A percentile compares a stretch with the other conserved stretches of the same genome.
Conservation (phyloP, 1,284 basidiomycete genomes). For the Phlebopus sp. region DNA sequence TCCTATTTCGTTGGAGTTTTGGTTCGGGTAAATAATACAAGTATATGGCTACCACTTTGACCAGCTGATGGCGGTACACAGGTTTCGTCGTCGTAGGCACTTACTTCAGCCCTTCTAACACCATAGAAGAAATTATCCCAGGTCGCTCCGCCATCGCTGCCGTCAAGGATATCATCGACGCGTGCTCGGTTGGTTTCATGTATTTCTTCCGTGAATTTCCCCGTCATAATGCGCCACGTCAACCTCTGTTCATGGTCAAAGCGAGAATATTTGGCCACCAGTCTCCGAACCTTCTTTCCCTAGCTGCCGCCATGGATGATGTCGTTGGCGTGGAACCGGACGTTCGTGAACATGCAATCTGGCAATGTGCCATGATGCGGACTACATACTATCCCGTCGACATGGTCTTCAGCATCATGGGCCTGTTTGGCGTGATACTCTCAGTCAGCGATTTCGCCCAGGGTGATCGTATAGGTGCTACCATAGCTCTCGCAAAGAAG, state of each 20-base stretch:
- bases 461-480: constrained; percentile 23
- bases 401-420: constrained; percentile 32
- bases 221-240: not conserved
- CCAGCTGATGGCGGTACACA: not conserved
- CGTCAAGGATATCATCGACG: constrained; percentile 2
- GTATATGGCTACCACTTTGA: not conserved
- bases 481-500: constrained; percentile 19
- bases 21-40: not conserved
- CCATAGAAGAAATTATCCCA: constrained; percentile 4
- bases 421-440: constrained; percentile 25
- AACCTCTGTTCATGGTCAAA: not conserved
- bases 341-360: constrained; percentile 12
- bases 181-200: constrained; percentile 5
- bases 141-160: constrained; percentile 1
- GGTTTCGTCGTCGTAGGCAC: not conserved
- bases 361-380: constrained; percentile 23
- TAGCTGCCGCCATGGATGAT: constrained; percentile 11
- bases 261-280: constrained; percentile 8
- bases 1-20: not conserved
- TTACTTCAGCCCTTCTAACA: not conserved
- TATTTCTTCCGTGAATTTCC: not conserved
- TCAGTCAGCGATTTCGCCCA: constrained; percentile 14
- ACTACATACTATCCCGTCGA: constrained; percentile 27
- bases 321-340: not conserved
- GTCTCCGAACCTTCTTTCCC: constrained; percentile 12